Percentiles rank a stretch among this genome's conserved stretches.
Conservation (phyloP, 768 basidiomycete species). For the Mycena haematopus region DNA sequence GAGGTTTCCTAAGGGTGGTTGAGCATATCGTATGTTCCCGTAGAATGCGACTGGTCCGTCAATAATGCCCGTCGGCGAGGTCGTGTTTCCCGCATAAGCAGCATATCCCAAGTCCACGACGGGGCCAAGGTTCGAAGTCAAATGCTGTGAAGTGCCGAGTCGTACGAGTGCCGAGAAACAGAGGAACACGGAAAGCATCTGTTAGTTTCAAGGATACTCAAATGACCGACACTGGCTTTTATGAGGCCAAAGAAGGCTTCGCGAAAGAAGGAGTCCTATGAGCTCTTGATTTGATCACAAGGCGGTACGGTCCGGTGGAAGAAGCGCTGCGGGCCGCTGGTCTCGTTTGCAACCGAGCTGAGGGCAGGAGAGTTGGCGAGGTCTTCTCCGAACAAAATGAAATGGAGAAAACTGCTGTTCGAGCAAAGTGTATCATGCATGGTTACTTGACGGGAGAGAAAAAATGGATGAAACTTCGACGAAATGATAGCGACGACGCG, state of each 20-base stretch:
- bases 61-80: slow-evolving; percentile 42
- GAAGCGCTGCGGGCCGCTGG: neutral
- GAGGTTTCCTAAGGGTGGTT: slow-evolving; percentile 42
- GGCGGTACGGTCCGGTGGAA: neutral
- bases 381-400: too few relatives aligned
- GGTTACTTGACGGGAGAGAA: too few relatives aligned
- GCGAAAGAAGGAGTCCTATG: neutral
- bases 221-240: neutral
- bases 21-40: slow-evolving; percentile 41
- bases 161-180: neutral
- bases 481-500: too few relatives aligned
- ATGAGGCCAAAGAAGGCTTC: neutral
- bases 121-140: slow-evolving; percentile 40
- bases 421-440: too few relatives aligned
- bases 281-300: neutral
- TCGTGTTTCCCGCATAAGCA: slow-evolving; percentile 47
- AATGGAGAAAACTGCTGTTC: too few relatives aligned
- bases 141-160: neutral
- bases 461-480: too few relatives aligned
- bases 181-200: slow-evolving; percentile 1
- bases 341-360: neutral
- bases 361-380: too few relatives aligned
- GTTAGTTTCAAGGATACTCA: neutral
- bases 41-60: slow-evolving; percentile 50
- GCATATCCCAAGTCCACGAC: slow-evolving; percentile 50